Percentiles rank a stretch among this genome's conserved stretches.
These are phyloP conservation scores for Vanrija pseudolonga DNA, from an alignment of 1,284 basidiomycete species.

Conservation along the genomic window DNA sequence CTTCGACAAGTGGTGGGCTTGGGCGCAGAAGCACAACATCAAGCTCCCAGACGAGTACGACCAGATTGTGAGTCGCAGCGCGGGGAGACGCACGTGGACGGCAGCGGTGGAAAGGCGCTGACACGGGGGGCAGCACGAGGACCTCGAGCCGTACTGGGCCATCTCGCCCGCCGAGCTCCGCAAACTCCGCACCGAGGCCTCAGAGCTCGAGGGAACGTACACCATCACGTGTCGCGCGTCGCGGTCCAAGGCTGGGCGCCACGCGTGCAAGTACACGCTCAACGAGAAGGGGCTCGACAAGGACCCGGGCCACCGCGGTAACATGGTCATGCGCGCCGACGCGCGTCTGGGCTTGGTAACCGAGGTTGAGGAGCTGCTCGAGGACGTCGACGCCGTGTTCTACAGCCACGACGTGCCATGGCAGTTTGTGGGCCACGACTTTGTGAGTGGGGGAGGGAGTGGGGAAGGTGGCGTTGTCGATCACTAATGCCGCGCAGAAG, in stretches of 20 bases:
- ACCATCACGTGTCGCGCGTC: conserved; percentile 33
- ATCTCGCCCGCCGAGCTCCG: conserved; percentile 27
- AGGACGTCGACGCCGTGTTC: conserved; percentile 36
- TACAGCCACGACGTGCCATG: conserved; percentile 45
- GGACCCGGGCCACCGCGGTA: conserved; percentile 17
- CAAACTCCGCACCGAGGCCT: conserved; percentile 17
- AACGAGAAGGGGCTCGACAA: conserved; percentile 28
- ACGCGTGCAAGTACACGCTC: conserved; percentile 24
- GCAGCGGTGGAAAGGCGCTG: background rate
- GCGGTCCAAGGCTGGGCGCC: background rate
- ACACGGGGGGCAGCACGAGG: conserved; percentile 24
- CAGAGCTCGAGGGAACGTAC: conserved; percentile 36
- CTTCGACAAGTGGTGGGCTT: conserved; percentile 45
- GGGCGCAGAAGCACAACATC: conserved; percentile 32
- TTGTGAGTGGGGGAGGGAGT: conserved; percentile 26
- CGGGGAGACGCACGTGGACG: background rate
- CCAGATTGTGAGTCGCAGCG: conserved; percentile 45
- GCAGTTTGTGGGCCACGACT: conserved; percentile 47
- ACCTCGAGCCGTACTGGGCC: conserved; percentile 46
- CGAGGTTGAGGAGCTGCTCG: conserved; percentile 29
- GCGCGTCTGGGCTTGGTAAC: conserved; percentile 36
- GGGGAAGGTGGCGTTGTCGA: too few species aligned
- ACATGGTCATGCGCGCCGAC: conserved; percentile 27
- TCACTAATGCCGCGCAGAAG: conserved; percentile 21
- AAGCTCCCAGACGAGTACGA: conserved; percentile 48